Evolutionary conservation across 2,329 filamentous ascomycete species (phyloP), one percentile per base, ranked within the genome.

Genomic region (Fulvia fulva): DNA sequence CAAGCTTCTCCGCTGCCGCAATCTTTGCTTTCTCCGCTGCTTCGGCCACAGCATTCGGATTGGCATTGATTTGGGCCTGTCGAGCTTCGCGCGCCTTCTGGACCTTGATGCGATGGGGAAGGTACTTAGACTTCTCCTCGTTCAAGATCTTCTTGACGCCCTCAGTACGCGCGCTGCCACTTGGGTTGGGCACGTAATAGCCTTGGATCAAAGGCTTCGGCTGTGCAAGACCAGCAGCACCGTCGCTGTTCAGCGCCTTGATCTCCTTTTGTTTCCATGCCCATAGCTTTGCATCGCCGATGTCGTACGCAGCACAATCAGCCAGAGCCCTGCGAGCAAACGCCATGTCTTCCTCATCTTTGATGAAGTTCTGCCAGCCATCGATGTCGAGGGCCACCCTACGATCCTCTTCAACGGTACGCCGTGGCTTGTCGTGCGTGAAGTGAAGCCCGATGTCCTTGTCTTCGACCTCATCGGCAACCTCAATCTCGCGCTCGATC

Each of bases 81-180:
- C 91, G 88, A 74, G 94, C 91, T 74, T 97, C 92, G 53, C 92
- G 86, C 23, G 88, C 90, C 76, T 88, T 94, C 73, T 94, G 90
- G 21, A 99, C 91, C 71, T 95, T 96, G 77, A 99, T 94, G 64
- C 96, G 92, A 79, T 99, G 94, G 43, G 94, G 94, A 7, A 99
- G 82, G 71, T 99, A 99, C 72, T 97, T 96, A 26, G 92, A 96
- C 78, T 99, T 99, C 74, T 99, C 94, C 0, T 91, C 90, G 73
- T 99, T 95, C 62, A 96, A 83, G 57, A 99, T 97, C 79, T 93
- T 96, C 79, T 95, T 93, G 68, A 91, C 87, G 26, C 91, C 92
- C 76, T 99, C 92, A 0, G 94, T 97, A 57, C 94, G 85, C 57
- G 94, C 94, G 66, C 86, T 89, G 32, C 94, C 94, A 9, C 91